Evolutionary conservation across 495 filamentous ascomycete species (phyloP), one percentile per base, ranked within the genome.

Genomic region (Aspergillus kassunensis): DNA sequence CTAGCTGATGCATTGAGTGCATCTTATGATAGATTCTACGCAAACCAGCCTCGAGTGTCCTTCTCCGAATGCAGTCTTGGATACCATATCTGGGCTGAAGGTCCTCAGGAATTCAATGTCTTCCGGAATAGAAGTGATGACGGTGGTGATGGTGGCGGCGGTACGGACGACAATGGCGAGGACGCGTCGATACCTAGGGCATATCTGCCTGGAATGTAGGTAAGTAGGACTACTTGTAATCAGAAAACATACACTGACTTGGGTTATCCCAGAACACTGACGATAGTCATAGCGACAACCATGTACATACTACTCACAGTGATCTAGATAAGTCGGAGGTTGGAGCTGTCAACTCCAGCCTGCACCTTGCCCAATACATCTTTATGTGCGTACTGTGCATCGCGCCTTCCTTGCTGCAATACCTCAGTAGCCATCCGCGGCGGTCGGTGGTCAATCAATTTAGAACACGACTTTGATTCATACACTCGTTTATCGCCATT

Each of bases 41-140:
- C 69, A 12, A 53, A 56, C 0, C 74, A 82, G 58, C 71, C 68
- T 15, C 71, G 69, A 39, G 75, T 87, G 6, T 64, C 67, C n/a
- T 87, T 79, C 44, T 64, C 70, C 6, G 67, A 72, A 13, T 88
- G 84, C 54, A 81, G 81, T 59, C 46, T 67, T 44, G 84, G 83
- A 6, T 85, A 85, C 53, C 72, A 83, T n/a, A 37, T 78, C 5
- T 75, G 76, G 43, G 72, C 74, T 0, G 84, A 87, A 57, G 83
- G 83, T 1, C 80, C 81, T 13, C 79, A 81, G 63, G 30, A 61
- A 19, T 62, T 63, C 23, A 52, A 64, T 56, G 46, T 57, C 11
- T 70, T 63, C 39, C 11, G 27, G 6, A 27, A 31, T 4, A 9
- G 16, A 29, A 44, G 27, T n/a, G n/a, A n/a, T 24, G 24, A 44